Evolutionary conservation across 2,329 filamentous ascomycete species (phyloP).

Genomic region (Trichoderma breve): DNA sequence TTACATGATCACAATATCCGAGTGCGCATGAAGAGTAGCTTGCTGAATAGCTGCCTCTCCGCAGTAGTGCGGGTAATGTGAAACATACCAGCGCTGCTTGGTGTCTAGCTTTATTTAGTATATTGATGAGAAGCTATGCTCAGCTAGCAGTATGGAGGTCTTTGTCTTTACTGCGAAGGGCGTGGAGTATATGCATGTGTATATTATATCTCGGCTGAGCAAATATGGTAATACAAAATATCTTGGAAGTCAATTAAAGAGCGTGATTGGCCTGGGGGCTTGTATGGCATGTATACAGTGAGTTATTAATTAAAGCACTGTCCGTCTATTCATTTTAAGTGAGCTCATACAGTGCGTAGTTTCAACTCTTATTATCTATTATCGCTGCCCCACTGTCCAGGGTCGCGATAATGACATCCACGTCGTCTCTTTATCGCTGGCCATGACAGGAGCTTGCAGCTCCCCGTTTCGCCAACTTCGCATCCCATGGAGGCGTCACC

Average conservation of each 20-base stretch:
- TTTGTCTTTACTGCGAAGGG: background rate
- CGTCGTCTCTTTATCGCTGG: slow-evolving; percentile 16
- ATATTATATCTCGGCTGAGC: background rate
- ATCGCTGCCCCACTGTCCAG: slow-evolving; percentile 5
- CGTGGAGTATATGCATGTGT: background rate
- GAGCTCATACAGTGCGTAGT: background rate
- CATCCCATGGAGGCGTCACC: slow-evolving; percentile 79
- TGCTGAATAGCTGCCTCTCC: background rate
- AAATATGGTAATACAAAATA: background rate
- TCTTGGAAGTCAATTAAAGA: background rate
- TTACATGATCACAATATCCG: background rate
- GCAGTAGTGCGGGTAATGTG: background rate
- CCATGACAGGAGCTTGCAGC: slow-evolving; percentile 16
- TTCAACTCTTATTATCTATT: background rate
- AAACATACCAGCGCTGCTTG: too few relatives aligned
- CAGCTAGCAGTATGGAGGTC: background rate
- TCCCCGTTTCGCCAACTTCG: slow-evolving; percentile 8
- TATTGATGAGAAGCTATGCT: background rate
- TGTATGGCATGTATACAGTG: background rate
- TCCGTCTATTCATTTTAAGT: background rate
- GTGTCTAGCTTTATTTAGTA: background rate
- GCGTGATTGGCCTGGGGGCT: background rate
- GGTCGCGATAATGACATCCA: slow-evolving; percentile 17
- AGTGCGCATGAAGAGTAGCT: background rate
- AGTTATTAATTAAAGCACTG: background rate